These are phyloP conservation scores for Lophiotrema nucula DNA, from an alignment of 495 filamentous ascomycete genomes.

Conservation along the genomic window DNA sequence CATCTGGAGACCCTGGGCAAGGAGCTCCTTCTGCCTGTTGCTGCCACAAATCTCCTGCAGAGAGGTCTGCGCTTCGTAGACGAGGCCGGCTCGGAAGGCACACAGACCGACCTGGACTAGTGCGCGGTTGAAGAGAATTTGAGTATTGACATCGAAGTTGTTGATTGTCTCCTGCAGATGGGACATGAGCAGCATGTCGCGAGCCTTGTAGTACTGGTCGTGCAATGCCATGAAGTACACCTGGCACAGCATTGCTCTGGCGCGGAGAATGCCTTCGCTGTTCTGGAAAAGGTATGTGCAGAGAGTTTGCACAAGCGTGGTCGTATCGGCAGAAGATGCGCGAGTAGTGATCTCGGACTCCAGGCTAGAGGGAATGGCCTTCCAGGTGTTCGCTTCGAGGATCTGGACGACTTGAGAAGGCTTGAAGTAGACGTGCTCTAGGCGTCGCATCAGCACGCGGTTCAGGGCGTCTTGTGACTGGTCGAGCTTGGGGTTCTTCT, in stretches of 20 bases:
- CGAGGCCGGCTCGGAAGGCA: constrained; percentile 92
- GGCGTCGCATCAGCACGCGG: constrained; percentile 84
- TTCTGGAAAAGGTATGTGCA: constrained; percentile 92
- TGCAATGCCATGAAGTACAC: constrained; percentile 97
- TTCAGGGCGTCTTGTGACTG: constrained; percentile 79
- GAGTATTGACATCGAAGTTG: constrained; percentile 92
- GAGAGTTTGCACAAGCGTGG: constrained; percentile 75
- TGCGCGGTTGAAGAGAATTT: constrained; percentile 98
- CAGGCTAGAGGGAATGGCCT: constrained; percentile 66
- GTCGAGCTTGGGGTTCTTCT: constrained; percentile 68
- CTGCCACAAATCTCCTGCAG: constrained; percentile 97
- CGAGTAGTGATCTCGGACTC: constrained; percentile 81
- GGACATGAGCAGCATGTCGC: constrained; percentile 99
- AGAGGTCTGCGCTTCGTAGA: constrained; percentile 95
- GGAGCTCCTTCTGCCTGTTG: constrained; percentile 93
- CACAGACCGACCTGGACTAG: constrained; percentile 97
- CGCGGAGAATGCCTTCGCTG: constrained; percentile 92
- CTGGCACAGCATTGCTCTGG: constrained; percentile 95
- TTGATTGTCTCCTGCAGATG: constrained; percentile 93
- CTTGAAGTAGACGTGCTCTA: constrained; percentile 99
- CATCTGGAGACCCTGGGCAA: constrained; percentile 96
- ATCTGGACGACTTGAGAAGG: constrained; percentile 89
- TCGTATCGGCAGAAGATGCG: constrained; percentile 59
- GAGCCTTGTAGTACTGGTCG: constrained; percentile 93
- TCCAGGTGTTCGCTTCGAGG: constrained; percentile 90